phyloP scores from a whole-genome alignment of 2,329 filamentous ascomycete genomes.

The Fusarium begoniae region DNA sequence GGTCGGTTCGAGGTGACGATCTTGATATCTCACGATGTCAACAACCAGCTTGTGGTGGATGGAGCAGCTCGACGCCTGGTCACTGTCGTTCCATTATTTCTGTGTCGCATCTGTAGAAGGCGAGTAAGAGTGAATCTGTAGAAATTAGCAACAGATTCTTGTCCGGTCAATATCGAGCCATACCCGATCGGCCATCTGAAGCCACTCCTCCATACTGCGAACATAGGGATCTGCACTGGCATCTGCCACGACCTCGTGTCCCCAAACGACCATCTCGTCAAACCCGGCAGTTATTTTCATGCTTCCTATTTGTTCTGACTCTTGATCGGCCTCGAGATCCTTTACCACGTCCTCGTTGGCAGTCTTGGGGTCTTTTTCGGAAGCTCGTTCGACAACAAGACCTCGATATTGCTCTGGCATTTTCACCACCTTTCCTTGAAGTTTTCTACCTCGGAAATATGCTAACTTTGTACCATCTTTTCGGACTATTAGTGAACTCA shows the following conservation, averaged over 20 bases:
- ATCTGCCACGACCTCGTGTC: slow-evolving; percentile 74
- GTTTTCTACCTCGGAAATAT: slow-evolving; percentile 83
- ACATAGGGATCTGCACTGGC: slow-evolving; percentile 73
- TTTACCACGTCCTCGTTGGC: slow-evolving; percentile 52
- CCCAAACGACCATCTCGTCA: slow-evolving; percentile 83
- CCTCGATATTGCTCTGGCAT: slow-evolving; percentile 79
- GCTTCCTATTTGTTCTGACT: slow-evolving; percentile 55
- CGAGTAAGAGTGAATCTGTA: slow-evolving; percentile 39
- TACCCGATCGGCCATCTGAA: slow-evolving; percentile 75
- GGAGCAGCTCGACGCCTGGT: neutral
- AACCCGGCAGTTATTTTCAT: slow-evolving; percentile 75
- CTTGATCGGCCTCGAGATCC: slow-evolving; percentile 54
- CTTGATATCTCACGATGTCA: neutral
- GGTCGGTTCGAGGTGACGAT: neutral
- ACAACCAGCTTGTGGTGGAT: neutral
- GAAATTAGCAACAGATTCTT: slow-evolving; percentile 2
- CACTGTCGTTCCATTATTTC: neutral
- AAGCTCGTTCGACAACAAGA: slow-evolving; percentile 60
- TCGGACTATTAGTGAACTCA: neutral
- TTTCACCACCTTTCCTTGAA: slow-evolving; percentile 72
- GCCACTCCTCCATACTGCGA: slow-evolving; percentile 82
- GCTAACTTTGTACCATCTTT: slow-evolving; percentile 63
- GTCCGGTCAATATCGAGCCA: slow-evolving; percentile 31
- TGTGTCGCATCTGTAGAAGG: neutral
- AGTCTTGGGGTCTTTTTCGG: slow-evolving; percentile 47